Conservation (phyloP, 208 protist genomes). For the Leishmania mexicana region DNA sequence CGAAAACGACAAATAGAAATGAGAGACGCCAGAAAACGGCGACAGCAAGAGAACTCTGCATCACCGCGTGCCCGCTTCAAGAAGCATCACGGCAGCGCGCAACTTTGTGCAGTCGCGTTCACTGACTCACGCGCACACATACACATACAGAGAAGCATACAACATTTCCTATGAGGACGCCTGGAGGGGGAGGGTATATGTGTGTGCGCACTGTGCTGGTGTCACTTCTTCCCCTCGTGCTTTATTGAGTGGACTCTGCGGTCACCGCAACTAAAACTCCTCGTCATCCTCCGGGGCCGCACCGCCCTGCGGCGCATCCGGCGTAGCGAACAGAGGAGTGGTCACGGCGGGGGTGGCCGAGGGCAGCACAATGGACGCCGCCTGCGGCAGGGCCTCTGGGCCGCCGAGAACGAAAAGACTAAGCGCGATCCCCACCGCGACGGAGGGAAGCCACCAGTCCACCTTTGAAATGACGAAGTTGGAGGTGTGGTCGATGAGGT, state of each 20-base stretch:
- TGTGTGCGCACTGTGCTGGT: background rate
- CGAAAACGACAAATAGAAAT: background rate
- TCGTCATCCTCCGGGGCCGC: conserved; percentile 52
- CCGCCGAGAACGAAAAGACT: conserved; percentile 79
- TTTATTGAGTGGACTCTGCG: background rate
- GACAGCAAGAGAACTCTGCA: background rate
- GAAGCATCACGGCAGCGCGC: background rate
- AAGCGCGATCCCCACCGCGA: conserved; percentile 70
- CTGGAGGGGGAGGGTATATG: background rate
- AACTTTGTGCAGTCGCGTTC: background rate
- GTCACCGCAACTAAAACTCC: conserved; percentile 16
- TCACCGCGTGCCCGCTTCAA: background rate
- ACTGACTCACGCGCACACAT: background rate
- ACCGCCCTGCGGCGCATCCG: conserved; percentile 20
- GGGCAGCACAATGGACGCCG: conserved; percentile 49
- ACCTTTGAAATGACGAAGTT: conserved; percentile 79
- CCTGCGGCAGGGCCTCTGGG: conserved; percentile 54
- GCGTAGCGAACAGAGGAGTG: conserved; percentile 62
- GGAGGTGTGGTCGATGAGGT: conserved; percentile 79
- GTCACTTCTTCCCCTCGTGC: background rate
- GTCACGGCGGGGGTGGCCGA: conserved; percentile 53
- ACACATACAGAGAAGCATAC: background rate
- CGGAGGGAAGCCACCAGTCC: conserved; percentile 86
- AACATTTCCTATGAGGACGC: background rate
- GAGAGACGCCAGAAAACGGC: too few species aligned